Percentiles rank a stretch among this genome's conserved stretches.
phyloP scores from a whole-genome alignment of 2,329 filamentous ascomycete species.

The Alternaria triticimaculans region DNA sequence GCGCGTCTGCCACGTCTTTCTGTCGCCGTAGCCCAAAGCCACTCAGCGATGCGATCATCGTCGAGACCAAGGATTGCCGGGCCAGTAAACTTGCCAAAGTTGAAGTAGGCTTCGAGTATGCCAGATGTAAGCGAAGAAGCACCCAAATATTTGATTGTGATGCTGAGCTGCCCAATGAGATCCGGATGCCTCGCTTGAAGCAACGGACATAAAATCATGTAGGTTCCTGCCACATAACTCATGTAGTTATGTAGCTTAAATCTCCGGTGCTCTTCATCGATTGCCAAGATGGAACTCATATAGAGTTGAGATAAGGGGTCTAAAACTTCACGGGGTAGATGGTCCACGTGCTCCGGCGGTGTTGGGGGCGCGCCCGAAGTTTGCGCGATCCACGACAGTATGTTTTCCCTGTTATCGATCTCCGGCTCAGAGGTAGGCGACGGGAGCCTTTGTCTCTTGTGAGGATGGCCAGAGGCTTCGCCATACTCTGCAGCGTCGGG shows the following conservation, averaged over 20 bases:
- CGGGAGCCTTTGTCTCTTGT: not conserved
- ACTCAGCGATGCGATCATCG: not conserved
- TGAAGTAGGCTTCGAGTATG: not conserved
- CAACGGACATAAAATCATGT: not conserved
- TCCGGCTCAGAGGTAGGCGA: not conserved
- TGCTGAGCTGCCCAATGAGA: not conserved
- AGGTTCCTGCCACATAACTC: not conserved
- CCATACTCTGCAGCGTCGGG: not conserved
- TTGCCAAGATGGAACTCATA: not conserved
- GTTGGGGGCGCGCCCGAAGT: not conserved
- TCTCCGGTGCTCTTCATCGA: not conserved
- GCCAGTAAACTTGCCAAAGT: not conserved
- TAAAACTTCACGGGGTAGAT: not conserved
- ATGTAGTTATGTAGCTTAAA: not conserved
- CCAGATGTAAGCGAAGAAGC: not conserved
- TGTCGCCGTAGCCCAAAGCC: fast-evolving
- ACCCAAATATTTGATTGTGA: not conserved
- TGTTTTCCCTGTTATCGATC: fast-evolving
- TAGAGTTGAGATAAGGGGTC: not conserved
- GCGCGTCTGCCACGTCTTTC: not conserved
- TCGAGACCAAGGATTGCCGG: not conserved
- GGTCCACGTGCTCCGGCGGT: not conserved
- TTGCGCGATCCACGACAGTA: not conserved
- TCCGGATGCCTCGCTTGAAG: not conserved
- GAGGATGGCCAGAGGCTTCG: fast-evolving